A percentile compares a stretch with the other conserved stretches of the same genome.
phyloP scores from a whole-genome alignment of 306 rosid species.

The Elaeagnus macrophylla region DNA sequence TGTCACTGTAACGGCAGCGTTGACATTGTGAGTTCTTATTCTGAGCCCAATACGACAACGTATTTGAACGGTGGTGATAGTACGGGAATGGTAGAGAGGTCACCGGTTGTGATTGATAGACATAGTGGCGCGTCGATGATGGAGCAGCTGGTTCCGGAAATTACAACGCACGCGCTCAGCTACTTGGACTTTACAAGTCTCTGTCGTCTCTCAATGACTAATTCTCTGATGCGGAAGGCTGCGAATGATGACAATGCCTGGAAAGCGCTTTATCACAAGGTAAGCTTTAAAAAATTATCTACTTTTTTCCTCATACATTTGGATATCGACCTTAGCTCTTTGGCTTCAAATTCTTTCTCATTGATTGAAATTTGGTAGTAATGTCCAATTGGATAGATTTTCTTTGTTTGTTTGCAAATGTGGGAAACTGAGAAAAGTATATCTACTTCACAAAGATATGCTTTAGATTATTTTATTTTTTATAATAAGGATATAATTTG shows the following conservation, averaged over 20 bases:
- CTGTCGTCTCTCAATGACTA: conserved; percentile 94
- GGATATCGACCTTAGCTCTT: no score
- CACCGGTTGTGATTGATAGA: conserved; percentile 38
- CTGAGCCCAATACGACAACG: conserved; percentile 21
- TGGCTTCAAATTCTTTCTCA: no score
- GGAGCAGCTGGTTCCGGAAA: conserved; percentile 99
- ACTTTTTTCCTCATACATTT: not conserved
- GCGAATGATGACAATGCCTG: conserved; percentile 98
- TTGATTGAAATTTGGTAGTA: no score
- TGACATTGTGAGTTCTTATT: conserved; percentile 23
- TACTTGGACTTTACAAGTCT: conserved; percentile 92
- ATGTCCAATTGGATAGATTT: no score
- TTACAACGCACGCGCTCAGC: conserved; percentile 92
- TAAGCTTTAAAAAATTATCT: conserved; percentile 2
- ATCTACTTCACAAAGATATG: no score
- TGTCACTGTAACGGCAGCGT: conserved; percentile 31
- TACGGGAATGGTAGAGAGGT: conserved; percentile 37
- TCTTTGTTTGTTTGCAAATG: no score
- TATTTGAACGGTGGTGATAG: conserved; percentile 57
- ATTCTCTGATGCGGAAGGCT: conserved; percentile 86
- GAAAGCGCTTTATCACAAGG: conserved; percentile 98
- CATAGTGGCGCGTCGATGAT: conserved; percentile 84
- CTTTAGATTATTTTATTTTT: no score
- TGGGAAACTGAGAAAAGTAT: no score
- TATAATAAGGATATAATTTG: no score